A percentile compares a stretch with the other conserved stretches of the same genome.
Evolutionary conservation across 164 flowering plant species (phyloP).

Genomic region (Litsea cubeba): DNA sequence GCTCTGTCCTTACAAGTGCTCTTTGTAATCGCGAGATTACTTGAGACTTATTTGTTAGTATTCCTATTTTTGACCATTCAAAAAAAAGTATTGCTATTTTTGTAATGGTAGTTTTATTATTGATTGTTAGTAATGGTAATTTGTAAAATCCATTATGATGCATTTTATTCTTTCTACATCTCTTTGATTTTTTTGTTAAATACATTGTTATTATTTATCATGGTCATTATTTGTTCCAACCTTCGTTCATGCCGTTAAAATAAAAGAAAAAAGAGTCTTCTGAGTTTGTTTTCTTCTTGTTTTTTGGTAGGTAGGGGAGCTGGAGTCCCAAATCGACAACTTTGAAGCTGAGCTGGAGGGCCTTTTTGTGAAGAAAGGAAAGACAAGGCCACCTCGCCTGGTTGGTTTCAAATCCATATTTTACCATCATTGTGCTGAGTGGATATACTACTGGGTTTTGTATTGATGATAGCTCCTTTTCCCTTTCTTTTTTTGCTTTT

Average conservation of each 20-base stretch:
- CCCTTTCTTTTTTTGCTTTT: too few relatives aligned
- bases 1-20: too few relatives aligned
- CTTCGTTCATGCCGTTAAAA: not conserved
- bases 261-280: not conserved
- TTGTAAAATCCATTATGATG: not conserved
- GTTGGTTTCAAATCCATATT: constrained; percentile 23
- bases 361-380: constrained; percentile 89
- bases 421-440: not conserved
- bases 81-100: not conserved
- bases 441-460: not conserved
- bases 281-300: not conserved
- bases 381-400: constrained; percentile 98
- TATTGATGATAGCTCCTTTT: not conserved
- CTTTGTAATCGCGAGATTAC: not conserved
- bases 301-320: constrained; percentile 67
- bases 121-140: not conserved
- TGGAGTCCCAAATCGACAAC: constrained; percentile 84
- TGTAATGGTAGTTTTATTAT: not conserved
- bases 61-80: not conserved
- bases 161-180: not conserved
- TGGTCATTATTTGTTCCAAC: not conserved
- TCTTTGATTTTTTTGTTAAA: not conserved
- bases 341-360: constrained; percentile 99
- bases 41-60: not conserved
- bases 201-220: too few relatives aligned